These are phyloP conservation scores for Dactylis glomerata DNA, from an alignment of 176 grass and related monocot genomes.

Conservation along the genomic window DNA sequence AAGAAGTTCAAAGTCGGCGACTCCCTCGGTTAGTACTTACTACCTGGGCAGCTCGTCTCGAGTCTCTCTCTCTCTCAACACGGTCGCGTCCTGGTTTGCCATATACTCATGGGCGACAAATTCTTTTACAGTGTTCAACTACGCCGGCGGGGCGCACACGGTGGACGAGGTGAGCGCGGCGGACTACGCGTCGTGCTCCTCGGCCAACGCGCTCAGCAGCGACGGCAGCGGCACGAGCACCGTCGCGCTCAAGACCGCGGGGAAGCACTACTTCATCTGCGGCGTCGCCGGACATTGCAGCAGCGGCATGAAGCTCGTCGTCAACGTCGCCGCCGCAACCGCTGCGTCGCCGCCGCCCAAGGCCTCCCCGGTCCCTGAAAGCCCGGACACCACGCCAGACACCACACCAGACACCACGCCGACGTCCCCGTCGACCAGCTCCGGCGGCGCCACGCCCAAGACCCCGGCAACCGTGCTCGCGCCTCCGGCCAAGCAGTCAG, in stretches of 20 bases:
- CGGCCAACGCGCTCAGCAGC: conserved; percentile 49
- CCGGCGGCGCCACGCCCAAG: conserved; percentile 27
- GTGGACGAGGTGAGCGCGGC: conserved; percentile 66
- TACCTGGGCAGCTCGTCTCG: no score
- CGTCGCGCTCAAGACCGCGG: conserved; percentile 62
- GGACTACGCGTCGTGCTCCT: conserved; percentile 69
- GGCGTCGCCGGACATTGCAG: conserved; percentile 61
- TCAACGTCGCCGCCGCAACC: conserved; percentile 37
- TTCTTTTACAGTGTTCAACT: conserved; percentile 49
- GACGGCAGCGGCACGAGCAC: conserved; percentile 55
- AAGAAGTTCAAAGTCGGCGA: conserved; percentile 54
- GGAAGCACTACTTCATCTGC: conserved; percentile 88
- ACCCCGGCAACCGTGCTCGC: conserved; percentile 16
- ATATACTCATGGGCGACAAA: neutral
- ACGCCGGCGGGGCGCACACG: conserved; percentile 46
- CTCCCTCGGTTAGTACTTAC: conserved; percentile 35
- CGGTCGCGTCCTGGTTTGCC: no score
- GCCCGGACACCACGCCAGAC: conserved; percentile 25
- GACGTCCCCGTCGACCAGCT: conserved; percentile 16
- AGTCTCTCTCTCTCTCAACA: no score
- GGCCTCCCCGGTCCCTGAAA: neutral
- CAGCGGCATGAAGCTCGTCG: conserved; percentile 73
- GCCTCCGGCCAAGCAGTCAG: conserved; percentile 14
- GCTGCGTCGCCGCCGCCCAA: conserved; percentile 17
- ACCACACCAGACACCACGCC: conserved; percentile 6